Evolutionary conservation across 495 filamentous ascomycete genomes (phyloP), one percentile per base, ranked within the genome.

Genomic region (Lophium mytilinum): DNA sequence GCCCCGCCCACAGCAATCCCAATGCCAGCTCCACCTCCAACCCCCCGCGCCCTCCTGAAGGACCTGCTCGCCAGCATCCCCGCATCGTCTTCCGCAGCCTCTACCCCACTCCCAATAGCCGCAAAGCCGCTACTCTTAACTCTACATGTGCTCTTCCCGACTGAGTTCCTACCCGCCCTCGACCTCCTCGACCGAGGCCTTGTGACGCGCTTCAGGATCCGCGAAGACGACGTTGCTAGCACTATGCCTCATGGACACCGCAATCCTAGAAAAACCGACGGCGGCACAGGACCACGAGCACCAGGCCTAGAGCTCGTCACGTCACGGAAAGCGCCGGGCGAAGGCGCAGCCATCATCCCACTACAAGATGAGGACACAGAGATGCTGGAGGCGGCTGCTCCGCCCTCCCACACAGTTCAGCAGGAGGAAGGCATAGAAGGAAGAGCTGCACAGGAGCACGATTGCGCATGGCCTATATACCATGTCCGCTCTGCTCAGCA

Each of bases 161-260:
- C 71, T 10, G 73, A 77, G 46, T 67, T 85, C 1, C 80, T 95
- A 0, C 86, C 87, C 3, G 88, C 89, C 0, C 77, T 96, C 1
- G 89, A 95, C 63, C 76, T 95, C 1, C 76, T 96, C 4, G 90
- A 96, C 65, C 77, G 90, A 9, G 69, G 76, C 7, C 74, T 89
- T 0, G 83, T 93, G 12, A 82, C 72, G 19, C 72, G 69, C 0
- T 66, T 77, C 33, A 46, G 61, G 8, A 52, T 67, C 53, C 47
- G 21, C 14, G 47, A 4, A n/a, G 24, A 10, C 41, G 43, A 18
- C 35, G n/a, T n/a, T n/a, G n/a, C n/a, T n/a, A n/a, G n/a, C n/a
- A n/a, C n/a, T n/a, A n/a, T n/a, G n/a, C n/a, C n/a, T n/a, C n/a
- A n/a, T n/a, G n/a, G n/a, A n/a, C n/a, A n/a, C n/a, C n/a, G n/a